Evolutionary conservation across 345 rosid species (phyloP).

Genomic region (Acer campestre): DNA sequence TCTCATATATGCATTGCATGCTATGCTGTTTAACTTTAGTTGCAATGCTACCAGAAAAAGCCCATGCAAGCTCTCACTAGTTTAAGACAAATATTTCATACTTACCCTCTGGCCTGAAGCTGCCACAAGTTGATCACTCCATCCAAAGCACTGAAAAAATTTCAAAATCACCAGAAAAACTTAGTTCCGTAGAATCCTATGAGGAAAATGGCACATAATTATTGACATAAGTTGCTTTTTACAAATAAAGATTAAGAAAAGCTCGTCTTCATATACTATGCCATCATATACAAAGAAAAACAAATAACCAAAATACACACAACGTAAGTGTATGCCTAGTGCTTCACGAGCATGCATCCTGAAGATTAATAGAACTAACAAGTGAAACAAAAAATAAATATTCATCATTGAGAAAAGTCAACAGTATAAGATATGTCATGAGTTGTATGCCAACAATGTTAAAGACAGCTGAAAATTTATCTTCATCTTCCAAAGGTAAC

Average conservation of each 20-base stretch:
- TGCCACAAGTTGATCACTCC: constrained; percentile 61
- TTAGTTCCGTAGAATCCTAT: constrained; percentile 25
- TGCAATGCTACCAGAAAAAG: background rate
- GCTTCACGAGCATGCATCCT: background rate
- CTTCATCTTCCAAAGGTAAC: background rate
- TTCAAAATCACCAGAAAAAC: constrained; percentile 15
- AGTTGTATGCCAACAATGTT: background rate
- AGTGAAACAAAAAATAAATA: background rate
- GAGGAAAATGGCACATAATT: background rate
- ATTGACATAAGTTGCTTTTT: background rate
- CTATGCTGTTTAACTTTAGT: background rate
- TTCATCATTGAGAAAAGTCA: background rate
- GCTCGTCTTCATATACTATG: background rate
- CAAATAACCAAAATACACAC: background rate
- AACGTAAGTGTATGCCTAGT: background rate
- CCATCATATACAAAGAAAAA: background rate
- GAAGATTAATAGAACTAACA: background rate
- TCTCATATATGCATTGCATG: constrained; percentile 2
- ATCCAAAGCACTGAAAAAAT: constrained; percentile 51
- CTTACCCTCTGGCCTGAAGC: constrained; percentile 54
- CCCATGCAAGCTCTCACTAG: background rate
- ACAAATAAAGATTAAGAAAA: background rate
- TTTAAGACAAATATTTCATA: background rate
- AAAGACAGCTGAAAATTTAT: background rate
- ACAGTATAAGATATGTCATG: background rate